phyloP scores from a whole-genome alignment of 202 grass and related monocot genomes.

The Panicum virgatum region DNA sequence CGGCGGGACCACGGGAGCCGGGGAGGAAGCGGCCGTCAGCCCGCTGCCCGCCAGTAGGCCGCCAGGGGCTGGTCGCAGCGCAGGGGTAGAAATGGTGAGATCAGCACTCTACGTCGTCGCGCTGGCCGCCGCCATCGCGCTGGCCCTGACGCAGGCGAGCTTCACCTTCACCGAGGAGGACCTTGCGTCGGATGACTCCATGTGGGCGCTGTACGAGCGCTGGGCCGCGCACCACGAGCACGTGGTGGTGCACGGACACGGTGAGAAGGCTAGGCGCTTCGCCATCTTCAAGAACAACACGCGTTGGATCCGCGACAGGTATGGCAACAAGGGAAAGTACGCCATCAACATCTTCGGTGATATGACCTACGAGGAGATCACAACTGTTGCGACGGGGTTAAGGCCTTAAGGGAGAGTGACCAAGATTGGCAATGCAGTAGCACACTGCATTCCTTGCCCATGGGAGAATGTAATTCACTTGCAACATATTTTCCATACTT shows the following conservation, averaged over 20 bases:
- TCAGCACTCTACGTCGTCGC: too few relatives aligned
- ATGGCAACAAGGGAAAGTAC: not conserved
- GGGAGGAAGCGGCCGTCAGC: too few relatives aligned
- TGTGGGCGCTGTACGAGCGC: too few relatives aligned
- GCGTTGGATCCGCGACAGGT: not conserved
- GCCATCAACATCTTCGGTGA: slow-evolving; percentile 11
- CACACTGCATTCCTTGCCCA: not conserved
- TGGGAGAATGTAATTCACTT: slow-evolving; percentile 1
- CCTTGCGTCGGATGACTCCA: too few relatives aligned
- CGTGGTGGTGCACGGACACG: not conserved
- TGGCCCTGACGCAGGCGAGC: too few relatives aligned
- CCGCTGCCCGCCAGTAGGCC: too few relatives aligned
- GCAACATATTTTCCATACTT: slow-evolving; percentile 5
- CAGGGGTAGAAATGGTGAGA: too few relatives aligned
- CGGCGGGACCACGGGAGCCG: too few relatives aligned
- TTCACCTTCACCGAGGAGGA: too few relatives aligned
- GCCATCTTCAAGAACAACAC: not conserved
- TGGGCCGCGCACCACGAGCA: too few relatives aligned
- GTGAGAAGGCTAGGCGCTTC: not conserved
- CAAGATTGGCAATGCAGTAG: not conserved
- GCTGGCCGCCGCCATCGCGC: too few relatives aligned
- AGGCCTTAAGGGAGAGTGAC: not conserved
- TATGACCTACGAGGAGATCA: not conserved
- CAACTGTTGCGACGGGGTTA: not conserved
- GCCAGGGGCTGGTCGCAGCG: too few relatives aligned